These are phyloP conservation scores for Mycena filopes DNA, from an alignment of 768 basidiomycete species.

Conservation along the genomic window DNA sequence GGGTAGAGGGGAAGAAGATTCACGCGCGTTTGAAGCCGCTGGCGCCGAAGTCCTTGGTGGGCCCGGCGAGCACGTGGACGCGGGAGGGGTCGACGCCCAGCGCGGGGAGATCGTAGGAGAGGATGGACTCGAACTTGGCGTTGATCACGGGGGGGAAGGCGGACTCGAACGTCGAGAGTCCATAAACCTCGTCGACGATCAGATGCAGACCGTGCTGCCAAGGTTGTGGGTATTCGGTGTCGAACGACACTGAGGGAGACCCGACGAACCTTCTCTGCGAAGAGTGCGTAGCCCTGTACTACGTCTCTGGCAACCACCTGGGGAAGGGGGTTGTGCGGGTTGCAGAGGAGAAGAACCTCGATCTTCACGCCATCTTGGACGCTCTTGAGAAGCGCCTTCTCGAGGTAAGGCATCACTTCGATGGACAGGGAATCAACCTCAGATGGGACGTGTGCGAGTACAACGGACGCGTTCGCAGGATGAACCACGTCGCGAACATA, in stretches of 20 bases:
- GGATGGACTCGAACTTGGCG: slow-evolving; percentile 34
- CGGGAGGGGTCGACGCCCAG: slow-evolving; percentile 36
- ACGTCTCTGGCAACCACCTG: slow-evolving; percentile 35
- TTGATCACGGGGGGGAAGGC: slow-evolving; percentile 30
- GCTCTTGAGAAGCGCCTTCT: slow-evolving; percentile 30
- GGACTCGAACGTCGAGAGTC: slow-evolving; percentile 37
- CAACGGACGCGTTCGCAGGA: slow-evolving; percentile 14
- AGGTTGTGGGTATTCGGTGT: slow-evolving; percentile 25
- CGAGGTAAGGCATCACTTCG: slow-evolving; percentile 33
- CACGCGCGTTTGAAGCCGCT: slow-evolving; percentile 37
- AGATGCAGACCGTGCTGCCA: slow-evolving; percentile 42
- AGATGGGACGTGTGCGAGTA: slow-evolving; percentile 19
- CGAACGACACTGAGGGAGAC: too few species aligned
- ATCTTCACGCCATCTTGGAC: slow-evolving; percentile 30
- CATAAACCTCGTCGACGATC: slow-evolving; percentile 45
- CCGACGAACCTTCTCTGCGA: slow-evolving; percentile 28
- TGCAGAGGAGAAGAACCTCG: slow-evolving; percentile 40
- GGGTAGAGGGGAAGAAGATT: not conserved
- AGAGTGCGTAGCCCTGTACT: slow-evolving; percentile 33
- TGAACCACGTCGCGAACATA: slow-evolving; percentile 31
- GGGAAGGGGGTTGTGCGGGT: slow-evolving; percentile 45
- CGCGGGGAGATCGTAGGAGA: slow-evolving; percentile 35
- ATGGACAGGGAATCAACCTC: slow-evolving; percentile 23
- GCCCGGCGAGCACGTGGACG: slow-evolving; percentile 41
- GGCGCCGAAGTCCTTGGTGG: slow-evolving; percentile 44